These are phyloP conservation scores for Coemansia sp. DNA, from an alignment of 192 early-diverging fungal genomes.

Conservation along the genomic window DNA sequence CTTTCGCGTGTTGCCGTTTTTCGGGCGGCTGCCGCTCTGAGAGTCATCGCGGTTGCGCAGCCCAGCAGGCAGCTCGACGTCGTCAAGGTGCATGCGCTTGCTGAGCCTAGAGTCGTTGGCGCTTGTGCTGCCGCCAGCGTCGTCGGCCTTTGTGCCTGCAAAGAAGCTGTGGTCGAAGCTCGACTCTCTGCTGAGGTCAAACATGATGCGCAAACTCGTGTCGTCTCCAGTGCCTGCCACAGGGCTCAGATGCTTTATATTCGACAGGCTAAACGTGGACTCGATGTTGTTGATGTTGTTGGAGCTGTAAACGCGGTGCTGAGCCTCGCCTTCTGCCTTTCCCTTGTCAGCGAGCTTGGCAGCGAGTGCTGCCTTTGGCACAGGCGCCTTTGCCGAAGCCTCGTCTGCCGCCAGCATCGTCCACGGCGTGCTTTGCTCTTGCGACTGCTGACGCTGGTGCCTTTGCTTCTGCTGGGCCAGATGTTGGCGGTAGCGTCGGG, in stretches of 20 bases:
- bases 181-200: constrained; percentile 29
- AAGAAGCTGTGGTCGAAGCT: constrained; percentile 27
- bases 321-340: neutral
- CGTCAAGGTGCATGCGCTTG: constrained; percentile 39
- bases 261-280: constrained; percentile 10
- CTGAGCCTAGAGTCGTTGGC: constrained; percentile 12
- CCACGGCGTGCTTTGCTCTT: neutral
- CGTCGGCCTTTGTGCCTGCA: constrained; percentile 1
- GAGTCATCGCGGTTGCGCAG: constrained; percentile 32
- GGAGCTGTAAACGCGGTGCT: neutral
- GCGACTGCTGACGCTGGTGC: neutral
- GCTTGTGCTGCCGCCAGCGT: neutral
- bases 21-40: neutral
- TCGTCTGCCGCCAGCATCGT: neutral
- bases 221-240: constrained; percentile 12
- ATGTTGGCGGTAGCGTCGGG: constrained; percentile 15
- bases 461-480: neutral
- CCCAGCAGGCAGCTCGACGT: constrained; percentile 37
- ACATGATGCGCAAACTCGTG: constrained; percentile 27
- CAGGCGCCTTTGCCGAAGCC: neutral
- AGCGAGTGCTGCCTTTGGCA: neutral
- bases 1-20: neutral
- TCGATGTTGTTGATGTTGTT: neutral
- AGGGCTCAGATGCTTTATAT: constrained; percentile 11
- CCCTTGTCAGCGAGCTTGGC: neutral